Conservation (phyloP, 495 filamentous ascomycete genomes). For the Penicillium taxi region DNA sequence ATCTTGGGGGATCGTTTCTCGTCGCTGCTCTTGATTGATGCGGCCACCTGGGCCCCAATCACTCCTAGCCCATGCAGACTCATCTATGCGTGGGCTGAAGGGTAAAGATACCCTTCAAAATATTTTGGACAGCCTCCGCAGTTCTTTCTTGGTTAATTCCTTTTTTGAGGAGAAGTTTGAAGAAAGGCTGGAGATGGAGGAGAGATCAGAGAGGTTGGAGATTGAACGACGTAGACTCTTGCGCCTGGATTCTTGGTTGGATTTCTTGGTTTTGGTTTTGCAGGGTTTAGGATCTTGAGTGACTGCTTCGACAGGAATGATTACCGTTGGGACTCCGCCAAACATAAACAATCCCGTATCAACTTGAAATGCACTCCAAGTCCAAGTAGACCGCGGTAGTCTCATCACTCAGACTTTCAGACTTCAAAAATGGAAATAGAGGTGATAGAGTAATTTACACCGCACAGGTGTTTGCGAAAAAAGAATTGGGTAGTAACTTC, state of each 20-base stretch:
- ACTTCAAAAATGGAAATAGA: constrained; percentile 8
- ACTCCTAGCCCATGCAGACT: constrained; percentile 26
- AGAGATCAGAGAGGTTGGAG: background rate
- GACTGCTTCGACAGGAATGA: constrained; percentile 13
- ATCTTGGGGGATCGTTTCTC: constrained; percentile 12
- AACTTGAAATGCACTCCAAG: constrained; percentile 24
- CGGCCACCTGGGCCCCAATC: constrained; percentile 26
- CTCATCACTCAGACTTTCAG: constrained; percentile 15
- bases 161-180: constrained; percentile 7
- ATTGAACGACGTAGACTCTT: constrained; percentile 9
- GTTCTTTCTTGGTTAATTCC: too few relatives aligned
- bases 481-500: too few relatives aligned
- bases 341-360: constrained; percentile 25
- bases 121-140: constrained; percentile 10
- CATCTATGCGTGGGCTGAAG: constrained; percentile 8
- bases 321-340: constrained; percentile 14
- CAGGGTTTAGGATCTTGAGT: constrained; percentile 8
- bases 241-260: constrained; percentile 5
- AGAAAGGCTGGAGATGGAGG: too few relatives aligned
- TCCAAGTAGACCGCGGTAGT: constrained; percentile 14
- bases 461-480: too few relatives aligned
- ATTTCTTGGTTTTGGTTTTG: constrained; percentile 4
- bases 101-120: constrained; percentile 5
- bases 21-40: constrained; percentile 20
- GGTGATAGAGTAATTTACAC: background rate